Base-by-base conservation (phyloP, 2,329 filamentous ascomycete genomes). In the Cladophialophora bantiana region DNA sequence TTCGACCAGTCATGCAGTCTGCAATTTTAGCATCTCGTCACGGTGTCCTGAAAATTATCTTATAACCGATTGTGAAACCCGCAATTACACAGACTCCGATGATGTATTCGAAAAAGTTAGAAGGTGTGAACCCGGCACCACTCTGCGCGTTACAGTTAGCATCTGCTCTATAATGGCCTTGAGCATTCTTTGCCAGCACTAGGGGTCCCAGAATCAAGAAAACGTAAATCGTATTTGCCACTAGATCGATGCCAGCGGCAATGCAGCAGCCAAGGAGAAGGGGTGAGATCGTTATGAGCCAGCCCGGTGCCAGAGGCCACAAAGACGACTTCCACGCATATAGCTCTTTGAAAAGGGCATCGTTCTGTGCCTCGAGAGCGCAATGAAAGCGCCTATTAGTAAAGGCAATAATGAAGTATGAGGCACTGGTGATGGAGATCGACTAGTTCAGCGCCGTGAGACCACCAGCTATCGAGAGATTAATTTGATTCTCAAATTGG, bases 351-450 rank as follows among this genome's bases (percentile, higher is more conserved):
- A 78, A 76, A 1, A 78, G 65, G 2, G 68, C 61, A 59, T 75
- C 73, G 36, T 72, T 70, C 54, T 76, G 74, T 6, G 72, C 72
- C 20, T 70, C 66, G 26, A 76, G 66, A 6, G 74, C 75, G 7
- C 69, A 66, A 15, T 71, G 77, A 68, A 79, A 79, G 5, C 75
- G 72, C 45, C 70, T 75, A 3, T 71, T 74, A 6, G 74, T 77
- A 62, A 77, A 71, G 10, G 72, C 61, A 48, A 79, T 75, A 26
- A 79, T 74, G 34, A 77, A 78, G 68, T 73, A 77, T 4, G 72
- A 73, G 1, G 77, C 71, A 34, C 74, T 76, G 7, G 76, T 74
- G 60, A 79, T 76, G 34, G 68, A 69, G 13, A 70, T 54, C 18
- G 73, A 50, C 72, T 75, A 78, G 54, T 71, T 75, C 42, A 77